Conservation (phyloP, 2,329 filamentous ascomycete genomes). For the Fusarium poae region DNA sequence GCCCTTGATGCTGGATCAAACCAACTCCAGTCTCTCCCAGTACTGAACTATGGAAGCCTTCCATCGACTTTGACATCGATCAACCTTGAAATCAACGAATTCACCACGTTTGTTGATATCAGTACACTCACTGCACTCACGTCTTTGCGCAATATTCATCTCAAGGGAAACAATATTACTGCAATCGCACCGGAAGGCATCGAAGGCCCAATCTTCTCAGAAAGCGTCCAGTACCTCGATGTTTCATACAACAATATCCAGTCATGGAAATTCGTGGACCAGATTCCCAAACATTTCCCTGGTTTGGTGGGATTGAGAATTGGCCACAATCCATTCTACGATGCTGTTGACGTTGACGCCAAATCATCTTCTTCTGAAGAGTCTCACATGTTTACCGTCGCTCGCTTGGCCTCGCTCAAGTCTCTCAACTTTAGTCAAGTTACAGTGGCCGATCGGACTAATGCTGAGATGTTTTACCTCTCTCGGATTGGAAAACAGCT, state of each 20-base stretch:
- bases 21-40: conserved; percentile 66
- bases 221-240: conserved; percentile 74
- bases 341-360: conserved; percentile 58
- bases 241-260: conserved; percentile 78
- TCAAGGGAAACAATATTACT: conserved; percentile 82
- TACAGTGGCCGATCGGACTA: conserved; percentile 78
- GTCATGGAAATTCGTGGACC: conserved; percentile 80
- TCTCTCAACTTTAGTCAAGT: conserved; percentile 81
- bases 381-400: conserved; percentile 89
- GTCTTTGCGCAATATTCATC: conserved; percentile 70
- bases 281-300: conserved; percentile 76
- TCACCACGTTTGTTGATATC: conserved; percentile 71
- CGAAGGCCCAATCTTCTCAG: conserved; percentile 62
- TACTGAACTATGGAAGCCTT: conserved; percentile 57
- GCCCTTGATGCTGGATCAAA: conserved; percentile 69
- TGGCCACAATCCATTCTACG: conserved; percentile 87
- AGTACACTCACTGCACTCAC: conserved; percentile 64
- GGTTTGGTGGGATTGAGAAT: conserved; percentile 81
- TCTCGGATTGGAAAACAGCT: conserved; percentile 84
- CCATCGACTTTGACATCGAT: conserved; percentile 70
- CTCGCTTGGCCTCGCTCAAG: conserved; percentile 76
- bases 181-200: conserved; percentile 51
- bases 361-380: conserved; percentile 74
- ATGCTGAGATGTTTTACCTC: conserved; percentile 95
- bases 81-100: conserved; percentile 79